Base-by-base conservation (phyloP, 768 basidiomycete genomes). In the Leccinum imitatum region DNA sequence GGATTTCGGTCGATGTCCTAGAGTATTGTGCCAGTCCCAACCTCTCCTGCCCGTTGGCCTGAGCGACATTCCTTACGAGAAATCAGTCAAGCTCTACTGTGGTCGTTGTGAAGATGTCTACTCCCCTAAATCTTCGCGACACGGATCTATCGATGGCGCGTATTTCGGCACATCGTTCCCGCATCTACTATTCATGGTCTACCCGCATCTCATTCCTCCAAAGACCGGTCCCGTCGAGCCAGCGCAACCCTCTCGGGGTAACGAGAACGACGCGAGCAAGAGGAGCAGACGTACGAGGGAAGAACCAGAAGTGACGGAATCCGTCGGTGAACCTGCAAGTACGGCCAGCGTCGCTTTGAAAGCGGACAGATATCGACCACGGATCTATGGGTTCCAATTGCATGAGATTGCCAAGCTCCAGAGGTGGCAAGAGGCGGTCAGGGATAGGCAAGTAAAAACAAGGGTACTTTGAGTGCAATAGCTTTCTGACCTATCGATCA, bases 131-230 rank as follows among this genome's bases (percentile, higher is more conserved):
- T 95, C 92, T 1, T 95, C 94, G 6, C 86, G 96, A 30, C 97
- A 99, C 73, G 96, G 96, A 53, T 90, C 90, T 39, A 98, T 99
- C 71, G 97, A 99, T 72, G 96, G 97, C 30, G 97, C 97, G 2
- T 99, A 96, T 77, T 99, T 99, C 67, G 97, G 97, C 61, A 96
- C 95, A 0, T 97, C 95, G 1, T 98, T 98, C 80, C 94, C 95
- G 0, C 96, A 98, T 73, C 87, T 99, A 57, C 80, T 98, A 52
- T 97, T 95, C 79, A 93, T 98, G 80, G 94, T 98, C 37, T 98
- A 98, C 74, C 95, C 97, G 0, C 85, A 88, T 50, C 86, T 98
- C 64, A 89, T 97, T 47, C 93, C 96, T 21, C 84, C 87, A 31
- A 98, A 97, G 76, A 82, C 78, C 31, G 82, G 82, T 8, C 82